Base-by-base conservation (phyloP, 768 basidiomycete genomes). In the Tubosaeta sp. region DNA sequence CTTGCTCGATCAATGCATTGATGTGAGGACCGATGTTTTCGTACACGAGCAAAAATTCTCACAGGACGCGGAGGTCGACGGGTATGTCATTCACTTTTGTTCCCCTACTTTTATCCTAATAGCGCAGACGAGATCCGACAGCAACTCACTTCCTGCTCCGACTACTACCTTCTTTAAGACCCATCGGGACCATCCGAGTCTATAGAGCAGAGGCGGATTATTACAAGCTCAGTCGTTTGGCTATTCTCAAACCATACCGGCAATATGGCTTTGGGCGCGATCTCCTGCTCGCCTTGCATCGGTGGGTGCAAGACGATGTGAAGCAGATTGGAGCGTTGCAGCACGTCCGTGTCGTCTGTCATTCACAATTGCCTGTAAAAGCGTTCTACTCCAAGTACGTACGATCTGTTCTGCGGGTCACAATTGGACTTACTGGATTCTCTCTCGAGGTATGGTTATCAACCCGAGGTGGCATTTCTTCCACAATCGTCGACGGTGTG, bases 71-170 rank as follows among this genome's bases (percentile, higher is more conserved):
- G 90, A 94, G 68, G 73, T 86, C 58, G 90, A 93, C 69, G 76
- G 80, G 89, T 87, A 49, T 57, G 70, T 68, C 71, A 69, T 46
- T 47, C 35, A 48, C 48, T 40, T 49, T 49, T 42, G 31, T 46
- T 34, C 46, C 13, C 44, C 45, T 42, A n/a, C 56, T 29, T 50
- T 54, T 41, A 34, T 34, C 47, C 36, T 52, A 36, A 42, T 51
- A 55, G 35, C 43, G 25, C 64, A 91, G 87, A 34, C 69, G 74
- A 53, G 88, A 90, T 68, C 75, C 78, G 53, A 70, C 64, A 38
- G 78, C 87, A 22, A 80, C 78, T 22, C 90, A 92, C 69, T 79
- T 90, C 58, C 71, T 92, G 41, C 76, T 92, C 52, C 80, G 87
- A 51, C 73, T 88, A 69, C 68, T 74, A 30, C 81, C 83, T 16